These are phyloP conservation scores for Linum tenue DNA, from an alignment of 345 rosid species.

Conservation along the genomic window DNA sequence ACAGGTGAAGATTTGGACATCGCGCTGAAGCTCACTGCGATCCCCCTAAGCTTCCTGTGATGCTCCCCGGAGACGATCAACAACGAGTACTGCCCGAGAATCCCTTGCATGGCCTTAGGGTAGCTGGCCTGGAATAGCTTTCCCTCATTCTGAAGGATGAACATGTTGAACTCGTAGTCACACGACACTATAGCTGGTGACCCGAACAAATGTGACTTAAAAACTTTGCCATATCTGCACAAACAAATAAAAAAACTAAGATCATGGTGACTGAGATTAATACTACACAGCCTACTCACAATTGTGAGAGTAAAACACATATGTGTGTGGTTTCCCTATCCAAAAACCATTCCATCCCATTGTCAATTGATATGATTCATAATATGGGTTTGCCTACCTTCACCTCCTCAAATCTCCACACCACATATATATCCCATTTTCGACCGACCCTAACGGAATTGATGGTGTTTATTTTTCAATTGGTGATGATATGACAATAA, in stretches of 20 bases:
- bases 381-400: too few relatives aligned
- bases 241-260: neutral
- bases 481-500: neutral
- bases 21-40: constrained; percentile 41
- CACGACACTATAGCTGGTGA: constrained; percentile 75
- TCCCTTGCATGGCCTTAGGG: constrained; percentile 65
- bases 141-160: constrained; percentile 78
- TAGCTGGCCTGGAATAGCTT: constrained; percentile 56
- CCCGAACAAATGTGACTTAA: constrained; percentile 74
- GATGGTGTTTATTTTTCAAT: neutral
- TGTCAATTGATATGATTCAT: too few relatives aligned
- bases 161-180: constrained; percentile 65
- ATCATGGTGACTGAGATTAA: too few relatives aligned
- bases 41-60: constrained; percentile 59
- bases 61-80: constrained; percentile 49
- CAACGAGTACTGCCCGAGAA: constrained; percentile 59
- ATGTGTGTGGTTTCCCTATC: too few relatives aligned
- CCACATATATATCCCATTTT: too few relatives aligned
- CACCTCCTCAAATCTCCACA: too few relatives aligned
- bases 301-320: too few relatives aligned
- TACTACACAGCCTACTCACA: neutral
- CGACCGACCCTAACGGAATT: too few relatives aligned
- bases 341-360: too few relatives aligned
- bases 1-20: constrained; percentile 38
- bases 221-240: constrained; percentile 63